Base-by-base conservation (phyloP, 305 asterid species). In the Fraxinus nigra region DNA sequence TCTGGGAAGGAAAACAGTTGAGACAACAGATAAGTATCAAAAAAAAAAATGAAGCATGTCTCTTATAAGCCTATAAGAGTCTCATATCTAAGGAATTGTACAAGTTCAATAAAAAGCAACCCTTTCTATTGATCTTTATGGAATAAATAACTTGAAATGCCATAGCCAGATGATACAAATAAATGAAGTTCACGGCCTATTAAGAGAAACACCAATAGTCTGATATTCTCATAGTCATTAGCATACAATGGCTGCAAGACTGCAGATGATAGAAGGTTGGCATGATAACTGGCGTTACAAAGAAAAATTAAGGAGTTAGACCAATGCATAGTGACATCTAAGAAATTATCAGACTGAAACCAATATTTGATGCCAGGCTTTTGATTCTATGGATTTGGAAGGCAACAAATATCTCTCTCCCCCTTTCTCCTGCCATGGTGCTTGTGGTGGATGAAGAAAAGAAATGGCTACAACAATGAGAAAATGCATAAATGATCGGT, bases 1-100 rank as follows among this genome's bases (percentile, higher is more conserved):
- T 85, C 99, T 95, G 87, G 79, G 74, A 87, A 37, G 65, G 24
- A 76, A 48, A 79, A 43, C 69, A 80, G 32, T 8, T 14, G n/a
- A 32, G 75, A 84, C 16, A 33, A 81, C 56, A 69, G 77, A 81
- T 72, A 83, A 85, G 77, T 72, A 80, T 70, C 14, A 72, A 48
- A 14, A 48, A 5, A 54, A 82, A 61, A 82, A 80, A 63, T n/a
- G 33, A 83, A 80, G 30, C 56, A 63, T 48, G 61, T 35, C 24
- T 77, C 78, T 65, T 67, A 69, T 18, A 70, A 78, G 81, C 69
- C 65, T 28, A 34, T 56, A 46, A 14, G n/a, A 51, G 79, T 35
- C 16, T 56, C 38, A 38, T 40, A 56, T 5, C 10, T 32, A 16
- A 77, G 76, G 34, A 30, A 40, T 69, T n/a, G 75, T 1, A 28